Percentiles rank a stretch among this genome's conserved stretches.
phyloP scores from a whole-genome alignment of 495 filamentous ascomycete species.

The Aspergillus diversus region DNA sequence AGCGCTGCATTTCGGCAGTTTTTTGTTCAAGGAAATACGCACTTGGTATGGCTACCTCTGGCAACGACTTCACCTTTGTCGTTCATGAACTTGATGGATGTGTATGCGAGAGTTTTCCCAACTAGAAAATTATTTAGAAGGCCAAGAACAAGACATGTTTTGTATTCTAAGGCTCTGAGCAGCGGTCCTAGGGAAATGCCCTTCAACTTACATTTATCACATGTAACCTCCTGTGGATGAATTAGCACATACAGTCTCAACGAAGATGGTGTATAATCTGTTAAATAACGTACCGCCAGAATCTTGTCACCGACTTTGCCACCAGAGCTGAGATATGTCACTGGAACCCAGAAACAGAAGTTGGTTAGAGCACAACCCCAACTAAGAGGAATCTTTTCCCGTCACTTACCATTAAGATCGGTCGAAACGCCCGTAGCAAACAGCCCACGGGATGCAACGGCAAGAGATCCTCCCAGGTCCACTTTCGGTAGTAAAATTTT shows the following conservation, averaged over 20 bases:
- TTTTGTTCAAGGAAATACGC: slow-evolving; percentile 31
- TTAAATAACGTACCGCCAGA: slow-evolving; percentile 50
- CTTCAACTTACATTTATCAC: slow-evolving; percentile 76
- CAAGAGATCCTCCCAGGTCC: slow-evolving; percentile 89
- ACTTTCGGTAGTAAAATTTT: slow-evolving; percentile 51
- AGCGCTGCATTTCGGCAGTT: background rate
- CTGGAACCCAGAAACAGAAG: slow-evolving; percentile 44
- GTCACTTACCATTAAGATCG: slow-evolving; percentile 75
- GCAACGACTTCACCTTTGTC: slow-evolving; percentile 77
- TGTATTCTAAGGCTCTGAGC: background rate
- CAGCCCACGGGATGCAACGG: slow-evolving; percentile 86
- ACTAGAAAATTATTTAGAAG: slow-evolving; percentile 52
- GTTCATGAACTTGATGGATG: slow-evolving; percentile 78
- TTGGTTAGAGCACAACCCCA: background rate
- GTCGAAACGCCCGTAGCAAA: slow-evolving; percentile 92
- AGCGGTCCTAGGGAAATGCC: background rate
- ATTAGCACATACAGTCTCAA: slow-evolving; percentile 28
- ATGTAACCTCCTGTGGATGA: slow-evolving; percentile 60
- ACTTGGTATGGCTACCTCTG: slow-evolving; percentile 96
- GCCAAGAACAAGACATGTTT: background rate
- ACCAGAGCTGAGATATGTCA: slow-evolving; percentile 88
- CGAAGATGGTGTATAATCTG: background rate
- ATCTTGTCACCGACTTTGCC: slow-evolving; percentile 81
- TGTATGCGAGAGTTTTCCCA: slow-evolving; percentile 91
- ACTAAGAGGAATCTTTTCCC: background rate